Base-by-base conservation (phyloP, 805 yeast species). In the Lachancea meyersii region DNA sequence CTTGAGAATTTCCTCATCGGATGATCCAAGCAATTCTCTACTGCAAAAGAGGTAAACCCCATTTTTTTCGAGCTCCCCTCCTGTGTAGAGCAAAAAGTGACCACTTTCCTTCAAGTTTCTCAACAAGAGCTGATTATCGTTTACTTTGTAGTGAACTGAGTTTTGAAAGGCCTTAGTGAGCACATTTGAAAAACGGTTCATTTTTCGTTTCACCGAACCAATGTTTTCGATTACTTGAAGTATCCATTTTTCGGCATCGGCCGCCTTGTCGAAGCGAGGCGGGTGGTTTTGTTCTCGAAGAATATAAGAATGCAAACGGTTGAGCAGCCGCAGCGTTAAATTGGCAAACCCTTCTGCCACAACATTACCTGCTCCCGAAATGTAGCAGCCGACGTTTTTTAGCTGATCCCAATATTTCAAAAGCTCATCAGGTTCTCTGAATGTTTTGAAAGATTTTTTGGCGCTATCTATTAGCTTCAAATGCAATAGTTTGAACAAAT, bases 1-100 rank as follows among this genome's bases (percentile, higher is more conserved):
- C 20, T 68, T 62, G 8, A 69, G 45, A 21, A 77, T 72, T 17
- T 71, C 74, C 8, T 65, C 59, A 43, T 67, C 70, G 13, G 61
- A 41, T 23, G 63, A 60, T 1, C 70, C 70, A 17, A 63, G 51
- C 14, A 71, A 48, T 40, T 69, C 69, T 5, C 65, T 54, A 44
- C 93, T 82, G 1, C 89, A 96, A 59, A 93, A 73, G 9, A 86
- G 73, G 55, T 89, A 89, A 19, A 81, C 71, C 3, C 96, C 96
- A 41, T 79, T 77, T 14, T 76, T 73, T 47, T 86, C 93, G 2
- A 82, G 70, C 1, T 77, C 69, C 0, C 65, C 65, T 22, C 84
- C 84, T 0, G 91, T 85, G 53, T 80, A 83, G 0, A 86, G 79
- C 38, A 91, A 67, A 48, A 86, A 82, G 60, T 89, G 95, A 43